Conservation (phyloP, 1,284 basidiomycete genomes). For the Cryptococcus amylolentus region DNA sequence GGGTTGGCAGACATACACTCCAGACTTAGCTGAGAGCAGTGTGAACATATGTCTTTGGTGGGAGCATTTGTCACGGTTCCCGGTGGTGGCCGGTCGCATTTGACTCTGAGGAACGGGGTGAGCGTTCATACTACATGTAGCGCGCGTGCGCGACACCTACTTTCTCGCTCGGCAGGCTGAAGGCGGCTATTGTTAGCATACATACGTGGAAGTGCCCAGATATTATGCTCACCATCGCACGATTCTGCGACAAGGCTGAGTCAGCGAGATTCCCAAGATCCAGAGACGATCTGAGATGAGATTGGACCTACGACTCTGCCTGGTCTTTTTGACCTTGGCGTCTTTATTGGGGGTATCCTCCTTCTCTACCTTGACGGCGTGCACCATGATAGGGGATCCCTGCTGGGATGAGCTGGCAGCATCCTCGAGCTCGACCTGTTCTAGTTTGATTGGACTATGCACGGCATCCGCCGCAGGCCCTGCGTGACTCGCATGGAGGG, state of each 20-base stretch:
- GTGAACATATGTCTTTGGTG: constrained; percentile 47
- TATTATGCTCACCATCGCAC: constrained; percentile 39
- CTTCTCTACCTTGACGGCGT: no score
- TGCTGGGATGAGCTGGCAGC: no score
- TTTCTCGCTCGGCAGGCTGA: constrained; percentile 45
- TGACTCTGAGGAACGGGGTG: constrained; percentile 25
- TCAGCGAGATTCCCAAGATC: constrained; percentile 1
- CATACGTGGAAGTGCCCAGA: neutral
- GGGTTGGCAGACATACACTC: constrained; percentile 54
- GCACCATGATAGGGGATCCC: no score
- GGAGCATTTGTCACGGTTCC: constrained; percentile 12
- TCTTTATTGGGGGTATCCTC: neutral
- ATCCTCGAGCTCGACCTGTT: no score
- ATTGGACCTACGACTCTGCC: constrained; percentile 41
- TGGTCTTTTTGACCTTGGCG: constrained; percentile 38
- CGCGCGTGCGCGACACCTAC: constrained; percentile 16
- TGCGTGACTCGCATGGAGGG: neutral
- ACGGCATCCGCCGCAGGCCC: no score
- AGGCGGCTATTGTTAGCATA: neutral
- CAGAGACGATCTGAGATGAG: neutral
- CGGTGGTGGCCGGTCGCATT: constrained; percentile 45
- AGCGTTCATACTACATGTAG: neutral
- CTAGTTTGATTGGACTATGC: no score
- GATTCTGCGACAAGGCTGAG: constrained; percentile 22
- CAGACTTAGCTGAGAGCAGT: constrained; percentile 74